These are phyloP conservation scores for Myriosclerotinia duriaeana DNA, from an alignment of 2,329 filamentous ascomycete genomes.

Conservation along the genomic window DNA sequence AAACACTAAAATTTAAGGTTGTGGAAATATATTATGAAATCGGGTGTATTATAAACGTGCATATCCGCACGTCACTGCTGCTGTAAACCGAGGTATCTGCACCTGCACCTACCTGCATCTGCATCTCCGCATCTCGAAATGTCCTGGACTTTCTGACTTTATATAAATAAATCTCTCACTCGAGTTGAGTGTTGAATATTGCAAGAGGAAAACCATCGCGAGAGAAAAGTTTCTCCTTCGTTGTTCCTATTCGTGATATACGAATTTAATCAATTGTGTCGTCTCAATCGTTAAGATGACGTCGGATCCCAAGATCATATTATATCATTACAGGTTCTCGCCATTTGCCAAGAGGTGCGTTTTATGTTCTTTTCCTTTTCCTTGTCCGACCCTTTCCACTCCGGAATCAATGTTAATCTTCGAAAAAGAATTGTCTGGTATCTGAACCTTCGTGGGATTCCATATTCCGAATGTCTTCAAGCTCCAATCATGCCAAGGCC, in stretches of 20 bases:
- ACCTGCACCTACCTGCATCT: no score
- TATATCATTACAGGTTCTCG: constrained; percentile 67
- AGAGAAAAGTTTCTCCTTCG: no score
- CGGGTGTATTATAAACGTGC: no score
- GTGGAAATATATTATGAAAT: no score
- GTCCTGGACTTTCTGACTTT: no score
- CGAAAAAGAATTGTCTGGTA: constrained; percentile 58
- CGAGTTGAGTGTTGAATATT: no score
- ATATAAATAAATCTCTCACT: no score
- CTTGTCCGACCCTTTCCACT: fast-evolving
- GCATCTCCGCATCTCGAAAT: no score
- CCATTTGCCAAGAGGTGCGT: constrained; percentile 57
- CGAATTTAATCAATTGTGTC: background rate
- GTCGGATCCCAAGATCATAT: constrained; percentile 41
- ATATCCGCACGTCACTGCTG: no score
- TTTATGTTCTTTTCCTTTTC: background rate
- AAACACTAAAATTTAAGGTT: no score
- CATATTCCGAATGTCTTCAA: constrained; percentile 66
- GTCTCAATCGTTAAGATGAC: constrained; percentile 22
- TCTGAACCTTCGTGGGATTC: constrained; percentile 62
- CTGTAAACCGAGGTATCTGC: no score
- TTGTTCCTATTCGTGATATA: background rate
- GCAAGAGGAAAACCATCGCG: no score
- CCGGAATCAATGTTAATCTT: background rate
- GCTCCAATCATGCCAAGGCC: constrained; percentile 60